These are phyloP conservation scores for Penicillium herquei DNA, from an alignment of 495 filamentous ascomycete genomes.

Conservation along the genomic window DNA sequence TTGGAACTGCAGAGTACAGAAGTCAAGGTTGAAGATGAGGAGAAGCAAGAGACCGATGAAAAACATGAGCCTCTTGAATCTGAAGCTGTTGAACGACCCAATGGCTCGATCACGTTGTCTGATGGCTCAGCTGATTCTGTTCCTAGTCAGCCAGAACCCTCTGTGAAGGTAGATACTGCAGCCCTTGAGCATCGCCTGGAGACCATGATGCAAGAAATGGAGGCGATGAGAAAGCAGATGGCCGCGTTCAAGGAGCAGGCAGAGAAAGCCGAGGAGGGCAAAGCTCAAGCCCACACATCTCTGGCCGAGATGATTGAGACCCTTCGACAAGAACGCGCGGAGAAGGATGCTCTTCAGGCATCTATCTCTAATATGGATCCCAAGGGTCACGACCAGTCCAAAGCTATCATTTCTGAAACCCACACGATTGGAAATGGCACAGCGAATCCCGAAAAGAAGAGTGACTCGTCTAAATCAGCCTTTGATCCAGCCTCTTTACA, in stretches of 20 bases:
- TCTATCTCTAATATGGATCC: constrained; percentile 3
- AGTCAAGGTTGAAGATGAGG: background rate
- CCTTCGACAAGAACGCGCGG: constrained; percentile 63
- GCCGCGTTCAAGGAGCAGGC: constrained; percentile 73
- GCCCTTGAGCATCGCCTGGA: constrained; percentile 73
- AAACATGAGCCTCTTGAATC: constrained; percentile 25
- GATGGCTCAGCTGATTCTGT: constrained; percentile 32
- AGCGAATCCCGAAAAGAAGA: constrained; percentile 11
- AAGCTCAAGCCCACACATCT: constrained; percentile 62
- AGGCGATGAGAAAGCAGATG: constrained; percentile 75
- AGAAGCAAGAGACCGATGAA: constrained; percentile 4
- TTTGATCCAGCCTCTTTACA: constrained; percentile 29
- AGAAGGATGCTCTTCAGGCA: constrained; percentile 11
- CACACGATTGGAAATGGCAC: constrained; percentile 9
- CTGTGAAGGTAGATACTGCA: constrained; percentile 30
- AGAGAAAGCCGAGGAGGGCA: constrained; percentile 75
- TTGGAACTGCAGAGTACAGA: constrained; percentile 51
- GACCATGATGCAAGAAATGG: constrained; percentile 77
- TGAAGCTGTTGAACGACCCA: constrained; percentile 13
- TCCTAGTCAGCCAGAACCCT: constrained; percentile 28
- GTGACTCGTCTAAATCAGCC: constrained; percentile 18
- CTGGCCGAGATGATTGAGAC: constrained; percentile 87
- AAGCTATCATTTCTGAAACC: constrained; percentile 1
- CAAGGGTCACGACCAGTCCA: constrained; percentile 6
- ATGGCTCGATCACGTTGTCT: constrained; percentile 10